Conservation (phyloP, 495 filamentous ascomycete species). For the Neurospora terricola region DNA sequence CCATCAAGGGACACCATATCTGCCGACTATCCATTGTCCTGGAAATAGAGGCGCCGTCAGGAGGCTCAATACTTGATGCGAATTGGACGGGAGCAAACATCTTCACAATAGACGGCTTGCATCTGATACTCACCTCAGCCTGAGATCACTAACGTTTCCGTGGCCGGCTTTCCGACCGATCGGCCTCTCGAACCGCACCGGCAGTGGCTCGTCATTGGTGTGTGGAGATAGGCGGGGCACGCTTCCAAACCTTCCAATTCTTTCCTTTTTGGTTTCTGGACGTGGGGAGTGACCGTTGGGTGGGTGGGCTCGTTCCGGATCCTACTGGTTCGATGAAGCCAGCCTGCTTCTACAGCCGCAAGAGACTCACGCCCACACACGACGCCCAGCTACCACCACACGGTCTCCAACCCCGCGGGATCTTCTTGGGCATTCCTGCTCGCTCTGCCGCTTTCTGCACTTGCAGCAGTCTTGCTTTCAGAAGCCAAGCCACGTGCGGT, state of each 20-base stretch:
- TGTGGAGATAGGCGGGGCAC: background rate
- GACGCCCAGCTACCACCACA: background rate
- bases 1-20: background rate
- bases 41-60: background rate
- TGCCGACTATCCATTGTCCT: background rate
- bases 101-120: background rate
- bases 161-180: background rate
- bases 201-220: background rate
- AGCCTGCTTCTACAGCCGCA: slow-evolving; percentile 6
- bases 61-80: background rate
- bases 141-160: background rate
- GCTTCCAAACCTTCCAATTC: background rate
- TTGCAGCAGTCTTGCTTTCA: background rate
- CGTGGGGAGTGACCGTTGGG: background rate
- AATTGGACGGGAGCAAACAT: background rate
- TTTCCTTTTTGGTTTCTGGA: background rate
- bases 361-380: slow-evolving; percentile 8
- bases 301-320: background rate
- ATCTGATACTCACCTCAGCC: background rate
- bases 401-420: background rate
- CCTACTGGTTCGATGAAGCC: background rate
- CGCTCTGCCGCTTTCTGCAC: background rate
- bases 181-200: background rate
- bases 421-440: background rate
- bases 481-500: background rate